A percentile compares a stretch with the other conserved stretches of the same genome.
Conservation (phyloP, 345 rosid species). For the Populus deltoides region DNA sequence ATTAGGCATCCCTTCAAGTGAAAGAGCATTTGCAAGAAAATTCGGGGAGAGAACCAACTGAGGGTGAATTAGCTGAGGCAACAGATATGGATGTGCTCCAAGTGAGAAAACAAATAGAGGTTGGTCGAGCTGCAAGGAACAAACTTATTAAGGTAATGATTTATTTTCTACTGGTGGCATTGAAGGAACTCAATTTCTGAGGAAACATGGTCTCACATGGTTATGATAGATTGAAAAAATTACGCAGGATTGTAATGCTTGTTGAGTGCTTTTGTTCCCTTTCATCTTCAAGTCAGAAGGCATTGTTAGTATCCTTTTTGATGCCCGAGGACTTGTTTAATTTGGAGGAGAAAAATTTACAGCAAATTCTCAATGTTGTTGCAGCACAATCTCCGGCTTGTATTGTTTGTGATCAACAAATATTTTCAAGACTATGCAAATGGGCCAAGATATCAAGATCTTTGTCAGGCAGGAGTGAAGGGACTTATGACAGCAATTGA, state of each 20-base stretch:
- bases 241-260: background rate
- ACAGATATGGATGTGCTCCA: conserved; percentile 41
- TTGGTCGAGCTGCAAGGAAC: conserved; percentile 84
- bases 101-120: conserved; percentile 52
- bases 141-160: conserved; percentile 76
- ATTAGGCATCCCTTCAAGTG: conserved; percentile 58
- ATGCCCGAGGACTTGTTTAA: background rate
- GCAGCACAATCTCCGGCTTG: conserved; percentile 98
- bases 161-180: background rate
- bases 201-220: background rate
- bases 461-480: conserved; percentile 92
- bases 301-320: background rate
- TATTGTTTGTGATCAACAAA: conserved; percentile 80
- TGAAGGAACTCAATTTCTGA: background rate
- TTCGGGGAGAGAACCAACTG: conserved; percentile 61
- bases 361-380: conserved; percentile 7
- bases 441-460: conserved; percentile 80
- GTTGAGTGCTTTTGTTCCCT: background rate
- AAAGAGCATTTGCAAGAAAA: conserved; percentile 49
- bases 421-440: conserved; percentile 79
- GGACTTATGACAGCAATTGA: conserved; percentile 93
- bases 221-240: background rate
- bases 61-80: conserved; percentile 63
- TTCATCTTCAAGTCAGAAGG: background rate
- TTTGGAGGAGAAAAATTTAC: background rate